These are phyloP conservation scores for Penicillium paxilli DNA, from an alignment of 495 filamentous ascomycete genomes.

Conservation along the genomic window DNA sequence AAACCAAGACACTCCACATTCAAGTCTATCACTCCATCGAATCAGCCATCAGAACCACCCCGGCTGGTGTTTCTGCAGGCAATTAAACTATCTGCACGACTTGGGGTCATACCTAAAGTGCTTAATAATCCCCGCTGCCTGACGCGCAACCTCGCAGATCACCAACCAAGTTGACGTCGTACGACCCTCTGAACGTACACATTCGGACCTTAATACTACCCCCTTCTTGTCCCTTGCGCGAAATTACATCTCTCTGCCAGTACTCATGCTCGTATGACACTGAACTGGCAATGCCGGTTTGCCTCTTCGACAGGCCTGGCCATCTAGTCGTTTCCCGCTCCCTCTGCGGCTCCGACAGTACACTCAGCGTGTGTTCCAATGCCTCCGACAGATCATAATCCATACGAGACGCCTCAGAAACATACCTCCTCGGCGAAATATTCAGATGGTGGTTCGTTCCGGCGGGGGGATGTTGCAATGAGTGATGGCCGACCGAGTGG, in stretches of 20 bases:
- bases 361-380: conserved; percentile 19
- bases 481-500: conserved; percentile 33
- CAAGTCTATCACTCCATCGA: no score
- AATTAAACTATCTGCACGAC: neutral
- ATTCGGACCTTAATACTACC: neutral
- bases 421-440: neutral
- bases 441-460: conserved; percentile 20
- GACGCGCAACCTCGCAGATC: conserved; percentile 22
- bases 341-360: conserved; percentile 25
- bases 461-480: conserved; percentile 24
- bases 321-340: conserved; percentile 20
- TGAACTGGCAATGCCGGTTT: conserved; percentile 21
- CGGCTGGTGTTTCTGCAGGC: neutral
- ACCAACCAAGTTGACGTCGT: neutral
- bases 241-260: neutral
- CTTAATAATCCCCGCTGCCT: conserved; percentile 16
- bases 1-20: no score
- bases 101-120: conserved; percentile 3
- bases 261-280: conserved; percentile 21
- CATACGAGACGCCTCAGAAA: neutral
- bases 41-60: no score
- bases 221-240: neutral
- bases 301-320: conserved; percentile 24
- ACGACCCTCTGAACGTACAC: conserved; percentile 2
- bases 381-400: conserved; percentile 10